Evolutionary conservation across 352 stramenopile genomes (phyloP), one percentile per base, ranked within the genome.

Genomic region (Hyaloperonospora arabidopsidis): DNA sequence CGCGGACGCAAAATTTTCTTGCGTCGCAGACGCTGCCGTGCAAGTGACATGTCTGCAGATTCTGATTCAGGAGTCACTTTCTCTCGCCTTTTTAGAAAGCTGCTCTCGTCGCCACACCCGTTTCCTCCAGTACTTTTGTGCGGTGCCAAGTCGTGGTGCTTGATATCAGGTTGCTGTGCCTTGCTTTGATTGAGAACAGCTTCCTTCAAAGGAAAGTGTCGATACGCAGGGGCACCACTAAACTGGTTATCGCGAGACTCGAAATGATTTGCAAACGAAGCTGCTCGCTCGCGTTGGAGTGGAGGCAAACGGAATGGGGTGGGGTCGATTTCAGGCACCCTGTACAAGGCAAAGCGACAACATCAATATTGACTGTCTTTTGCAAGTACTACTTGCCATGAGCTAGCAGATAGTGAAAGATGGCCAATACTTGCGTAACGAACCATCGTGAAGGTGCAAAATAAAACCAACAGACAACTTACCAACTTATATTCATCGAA

Each of bases 161-260:
- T 65, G 13, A 21, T 44, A 17, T 64, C 45, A 3, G 46, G 29
- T 46, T 45, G 44, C 17, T 62, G 64, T 34, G 55, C 19, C 29
- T 60, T 65, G 43, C 53, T 69, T 45, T 79, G 70, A 45, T 72
- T 68, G 13, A 87, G 53, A 5, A 86, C 73, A 18, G 70, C 69
- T 51, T 85, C 76, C 23, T 82, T 72, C 46, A 83, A 85, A 11
- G 73, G 25, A 2, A 82, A 35, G 22, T 72, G 67, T n/a, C 69
- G 65, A 34, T 36, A 55, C 4, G 46, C 40, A 5, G 54, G 45
- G 32, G 14, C 29, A 14, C 49, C 22, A 18, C 47, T 36, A 7
- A 19, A 38, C 32, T 60, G 61, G 18, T 55, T 54, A 15, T 54
- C 50, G 2, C 54, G 49, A 34, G 52, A 22, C 17, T 68, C 57